Base-by-base conservation (phyloP, 331 rosid genomes). In the Phaseolus coccineus region DNA sequence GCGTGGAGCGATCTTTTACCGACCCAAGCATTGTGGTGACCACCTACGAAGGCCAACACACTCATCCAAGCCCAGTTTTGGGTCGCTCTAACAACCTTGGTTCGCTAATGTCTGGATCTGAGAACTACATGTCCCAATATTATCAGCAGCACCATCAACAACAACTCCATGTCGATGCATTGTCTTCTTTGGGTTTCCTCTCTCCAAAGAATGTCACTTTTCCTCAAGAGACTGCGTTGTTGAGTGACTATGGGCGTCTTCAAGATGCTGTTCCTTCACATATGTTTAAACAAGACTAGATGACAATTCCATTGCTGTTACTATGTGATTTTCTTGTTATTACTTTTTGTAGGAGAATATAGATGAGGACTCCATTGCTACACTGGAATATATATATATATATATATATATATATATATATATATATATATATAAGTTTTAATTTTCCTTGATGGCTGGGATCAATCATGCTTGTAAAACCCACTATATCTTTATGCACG, bases 21-120 rank as follows among this genome's bases (percentile, higher is more conserved):
- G 99, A 95, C 79, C 96, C 96, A 73, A 88, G 69, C 77, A 59
- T 89, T 24, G 98, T 95, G 27, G 93, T 95, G 22, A 95, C 99
- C 10, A 95, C 99, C 52, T 95, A 95, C 25, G 99, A 95, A 88
- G 99, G 99, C 3, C 91, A 93, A 79, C 99, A 95, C 84, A 89
- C 89, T 2, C 99, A 95, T 78, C 96, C 86, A 15, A 91, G 94
- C 77, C 97, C 99, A 4, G 71, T 88, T 68, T 83, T 88, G 58
- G 66, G 87, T 68, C 97, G 96, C 19, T 68, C 68, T 42, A 30
- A 40, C 56, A 42, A 69, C 42, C 47, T 69, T 22, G 80, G 80
- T 42, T 61, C 84, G 22, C 57, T 80, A 67, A 76, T 82, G 52
- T 13, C 57, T n/a, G 46, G 35, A 40, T 67, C 74, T n/a, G 82